A percentile compares a stretch with the other conserved stretches of the same genome.
Conservation (phyloP, 371 early-diverging fungal species). For the Mucor circinelloides region DNA sequence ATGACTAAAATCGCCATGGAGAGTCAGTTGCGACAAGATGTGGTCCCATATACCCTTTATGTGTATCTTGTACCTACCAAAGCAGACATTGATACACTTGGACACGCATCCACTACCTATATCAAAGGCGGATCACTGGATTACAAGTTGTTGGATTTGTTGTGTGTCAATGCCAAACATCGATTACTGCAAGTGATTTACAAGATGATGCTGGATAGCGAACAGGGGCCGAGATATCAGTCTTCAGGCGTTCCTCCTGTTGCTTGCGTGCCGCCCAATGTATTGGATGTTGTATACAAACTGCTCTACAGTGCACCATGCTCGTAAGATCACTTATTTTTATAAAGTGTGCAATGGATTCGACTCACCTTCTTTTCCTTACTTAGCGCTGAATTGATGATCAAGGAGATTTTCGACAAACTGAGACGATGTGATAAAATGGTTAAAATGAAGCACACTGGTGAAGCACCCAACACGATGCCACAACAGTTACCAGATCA, state of each 20-base stretch:
- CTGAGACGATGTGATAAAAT: slow-evolving; percentile 70
- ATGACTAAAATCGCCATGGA: slow-evolving; percentile 73
- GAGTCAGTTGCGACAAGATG: slow-evolving; percentile 69
- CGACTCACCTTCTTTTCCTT: neutral
- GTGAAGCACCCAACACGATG: slow-evolving; percentile 15
- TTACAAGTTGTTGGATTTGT: slow-evolving; percentile 67
- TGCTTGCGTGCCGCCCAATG: slow-evolving; percentile 77
- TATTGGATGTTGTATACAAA: slow-evolving; percentile 77
- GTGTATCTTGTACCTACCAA: slow-evolving; percentile 72
- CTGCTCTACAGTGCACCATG: slow-evolving; percentile 79
- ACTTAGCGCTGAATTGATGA: slow-evolving; percentile 66
- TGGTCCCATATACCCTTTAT: slow-evolving; percentile 78
- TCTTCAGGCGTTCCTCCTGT: slow-evolving; percentile 38
- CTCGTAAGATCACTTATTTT: slow-evolving; percentile 52
- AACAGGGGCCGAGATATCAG: slow-evolving; percentile 67
- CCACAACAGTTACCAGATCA: slow-evolving; percentile 42
- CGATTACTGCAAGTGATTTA: slow-evolving; percentile 73
- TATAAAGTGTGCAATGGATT: neutral
- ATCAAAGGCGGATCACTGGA: slow-evolving; percentile 71
- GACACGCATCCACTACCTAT: slow-evolving; percentile 64
- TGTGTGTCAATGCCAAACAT: slow-evolving; percentile 75
- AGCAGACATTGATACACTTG: slow-evolving; percentile 53
- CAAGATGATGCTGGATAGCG: slow-evolving; percentile 82
- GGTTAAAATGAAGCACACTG: slow-evolving; percentile 42
- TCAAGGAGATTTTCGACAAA: slow-evolving; percentile 77